Base-by-base conservation (phyloP, 208 protist species). In the Lotmaria passim region DNA sequence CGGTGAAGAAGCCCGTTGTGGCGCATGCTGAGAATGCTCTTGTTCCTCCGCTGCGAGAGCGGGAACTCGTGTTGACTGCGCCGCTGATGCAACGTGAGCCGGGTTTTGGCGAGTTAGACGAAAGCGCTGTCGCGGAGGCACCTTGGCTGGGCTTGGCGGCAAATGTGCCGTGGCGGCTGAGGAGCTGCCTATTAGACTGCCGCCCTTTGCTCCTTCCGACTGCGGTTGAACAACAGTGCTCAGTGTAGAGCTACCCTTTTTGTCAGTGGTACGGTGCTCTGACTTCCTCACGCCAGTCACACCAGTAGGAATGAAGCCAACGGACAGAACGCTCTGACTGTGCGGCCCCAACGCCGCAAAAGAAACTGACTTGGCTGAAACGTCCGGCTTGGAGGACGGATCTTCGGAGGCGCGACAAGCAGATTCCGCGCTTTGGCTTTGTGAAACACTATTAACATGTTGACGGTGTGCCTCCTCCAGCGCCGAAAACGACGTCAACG, bases 401-500 rank as follows among this genome's bases (percentile, higher is more conserved):
- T n/a, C 33, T n/a, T 12, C 14, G 1, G n/a, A 7, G 30, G 21
- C n/a, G 23, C 43, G 41, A 10, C 11, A 6, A 3, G 15, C 41
- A 10, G 14, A 15, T 21, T 19, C 24, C 14, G 34, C 3, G 46
- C 7, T 19, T 34, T 34, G 4, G 24, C 33, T 33, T 21, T 64
- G 28, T 28, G 12, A 12, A 31, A 30, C 46, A 7, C 31, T 44
- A 2, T 50, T n/a, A 21, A 57, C n/a, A 7, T 62, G 52, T 41
- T 71, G 60, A 1, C 44, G 43, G 1, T 33, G 43, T 0, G 72
- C 73, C 24, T 72, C 63, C 1, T 58, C 56, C 8, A 83, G 26
- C 4, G 69, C 69, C 21, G 76, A 59, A 48, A 95, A 87, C 4
- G 65, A 63, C 14, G 82, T 4, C 7, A 95, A 44, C 11, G 74